phyloP scores from a whole-genome alignment of 2,329 filamentous ascomycete species.

The Pestalotiopsis sp. region DNA sequence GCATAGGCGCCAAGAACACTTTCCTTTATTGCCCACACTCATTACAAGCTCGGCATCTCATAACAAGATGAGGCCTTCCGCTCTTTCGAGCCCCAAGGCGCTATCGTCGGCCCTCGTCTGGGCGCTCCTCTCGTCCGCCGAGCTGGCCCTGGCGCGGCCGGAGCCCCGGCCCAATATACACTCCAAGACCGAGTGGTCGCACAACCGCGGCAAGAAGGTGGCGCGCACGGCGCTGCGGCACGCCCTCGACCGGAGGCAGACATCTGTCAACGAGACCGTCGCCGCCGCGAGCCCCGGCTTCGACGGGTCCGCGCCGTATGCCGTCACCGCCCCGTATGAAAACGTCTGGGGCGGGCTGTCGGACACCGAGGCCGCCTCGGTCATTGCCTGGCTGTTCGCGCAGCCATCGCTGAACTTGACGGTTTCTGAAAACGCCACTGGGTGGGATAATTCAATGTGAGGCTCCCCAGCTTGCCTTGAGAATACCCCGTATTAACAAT shows the following conservation, averaged over 20 bases:
- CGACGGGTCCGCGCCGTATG: neutral
- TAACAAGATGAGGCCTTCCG: neutral
- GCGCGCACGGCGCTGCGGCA: neutral
- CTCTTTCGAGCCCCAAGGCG: neutral
- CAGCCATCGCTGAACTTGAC: constrained; percentile 41
- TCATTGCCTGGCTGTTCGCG: constrained; percentile 39
- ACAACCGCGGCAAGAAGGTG: neutral
- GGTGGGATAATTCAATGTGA: neutral
- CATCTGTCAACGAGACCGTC: neutral
- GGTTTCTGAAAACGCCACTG: neutral
- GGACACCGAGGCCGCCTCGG: constrained; percentile 36
- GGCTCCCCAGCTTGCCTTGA: neutral
- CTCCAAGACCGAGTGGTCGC: neutral
- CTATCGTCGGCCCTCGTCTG: neutral
- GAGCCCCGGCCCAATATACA: neutral
- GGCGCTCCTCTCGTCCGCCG: neutral
- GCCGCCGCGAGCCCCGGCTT: neutral
- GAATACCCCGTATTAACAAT: neutral
- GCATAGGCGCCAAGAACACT: neutral
- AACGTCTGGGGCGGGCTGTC: constrained; percentile 26
- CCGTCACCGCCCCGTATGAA: neutral
- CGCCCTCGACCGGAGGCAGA: neutral
- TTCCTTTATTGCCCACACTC: neutral
- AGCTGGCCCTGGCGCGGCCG: neutral
- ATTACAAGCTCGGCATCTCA: neutral